These are phyloP conservation scores for Pharnaceum exiguum DNA, from an alignment of 148 eudicot species.

Conservation along the genomic window DNA sequence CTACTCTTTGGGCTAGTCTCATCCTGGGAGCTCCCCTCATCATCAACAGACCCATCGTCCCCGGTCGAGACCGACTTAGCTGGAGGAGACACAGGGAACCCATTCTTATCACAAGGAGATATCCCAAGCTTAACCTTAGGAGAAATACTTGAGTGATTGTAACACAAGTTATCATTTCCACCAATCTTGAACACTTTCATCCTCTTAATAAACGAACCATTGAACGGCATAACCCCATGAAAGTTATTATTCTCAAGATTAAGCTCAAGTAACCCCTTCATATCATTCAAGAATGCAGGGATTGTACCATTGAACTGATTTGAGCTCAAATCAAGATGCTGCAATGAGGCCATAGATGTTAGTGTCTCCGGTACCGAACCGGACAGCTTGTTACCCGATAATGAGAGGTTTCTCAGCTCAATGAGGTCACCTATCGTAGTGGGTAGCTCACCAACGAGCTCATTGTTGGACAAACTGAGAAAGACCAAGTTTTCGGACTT, in stretches of 20 bases:
- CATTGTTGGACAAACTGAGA: constrained; percentile 56
- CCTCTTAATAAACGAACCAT: constrained; percentile 55
- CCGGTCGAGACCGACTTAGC: constrained; percentile 29
- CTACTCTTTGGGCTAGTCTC: constrained; percentile 22
- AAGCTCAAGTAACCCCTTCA: constrained; percentile 57
- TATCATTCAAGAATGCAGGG: constrained; percentile 47
- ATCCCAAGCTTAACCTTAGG: constrained; percentile 74
- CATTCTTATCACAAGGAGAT: constrained; percentile 75
- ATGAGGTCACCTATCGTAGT: constrained; percentile 51
- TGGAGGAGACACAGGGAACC: constrained; percentile 67
- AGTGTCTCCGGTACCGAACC: constrained; percentile 63
- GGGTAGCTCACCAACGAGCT: constrained; percentile 50
- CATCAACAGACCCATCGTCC: constrained; percentile 21
- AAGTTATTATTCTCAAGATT: constrained; percentile 74
- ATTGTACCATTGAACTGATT: constrained; percentile 71
- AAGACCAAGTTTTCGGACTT: constrained; percentile 36
- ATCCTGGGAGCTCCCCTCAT: constrained; percentile 26
- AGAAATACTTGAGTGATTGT: constrained; percentile 47
- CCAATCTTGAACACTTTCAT: constrained; percentile 60
- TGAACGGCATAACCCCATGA: constrained; percentile 78
- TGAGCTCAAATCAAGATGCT: constrained; percentile 64
- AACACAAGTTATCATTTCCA: constrained; percentile 64
- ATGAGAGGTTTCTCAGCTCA: constrained; percentile 37
- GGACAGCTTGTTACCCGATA: constrained; percentile 51
- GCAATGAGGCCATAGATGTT: constrained; percentile 33